phyloP scores from a whole-genome alignment of 73 alveolate species.

The Symbiodinium pilosum region DNA sequence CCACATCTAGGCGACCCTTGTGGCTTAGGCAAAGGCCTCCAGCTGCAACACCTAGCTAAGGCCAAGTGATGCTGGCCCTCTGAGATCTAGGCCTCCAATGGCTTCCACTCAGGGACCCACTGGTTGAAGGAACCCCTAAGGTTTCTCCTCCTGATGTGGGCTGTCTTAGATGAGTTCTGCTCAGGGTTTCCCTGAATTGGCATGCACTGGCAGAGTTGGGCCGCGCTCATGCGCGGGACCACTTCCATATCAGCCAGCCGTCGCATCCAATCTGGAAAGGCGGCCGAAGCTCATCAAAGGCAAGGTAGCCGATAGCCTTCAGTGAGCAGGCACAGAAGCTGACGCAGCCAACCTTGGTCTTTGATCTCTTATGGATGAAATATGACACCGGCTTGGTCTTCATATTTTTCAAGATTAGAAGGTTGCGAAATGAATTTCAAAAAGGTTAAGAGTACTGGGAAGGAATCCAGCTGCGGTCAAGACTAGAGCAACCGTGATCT shows the following conservation, averaged over 20 bases:
- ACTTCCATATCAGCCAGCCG: constrained; percentile 63
- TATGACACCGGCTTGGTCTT: no score
- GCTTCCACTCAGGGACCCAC: no score
- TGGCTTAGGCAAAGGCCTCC: background rate
- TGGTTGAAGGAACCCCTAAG: no score
- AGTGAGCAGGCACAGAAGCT: constrained; percentile 15
- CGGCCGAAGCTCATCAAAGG: constrained; percentile 73
- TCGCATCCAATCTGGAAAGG: constrained; percentile 50
- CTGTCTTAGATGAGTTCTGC: no score
- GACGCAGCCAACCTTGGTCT: constrained; percentile 42
- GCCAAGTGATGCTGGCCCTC: background rate
- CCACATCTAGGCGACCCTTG: background rate
- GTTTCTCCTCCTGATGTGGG: no score
- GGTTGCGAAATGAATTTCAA: no score
- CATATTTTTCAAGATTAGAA: no score
- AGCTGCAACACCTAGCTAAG: background rate
- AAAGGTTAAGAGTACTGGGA: no score
- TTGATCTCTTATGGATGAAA: no score
- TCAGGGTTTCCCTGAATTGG: background rate
- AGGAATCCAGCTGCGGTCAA: no score
- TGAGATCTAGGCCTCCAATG: background rate
- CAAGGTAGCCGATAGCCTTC: constrained; percentile 65
- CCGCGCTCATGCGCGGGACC: background rate
- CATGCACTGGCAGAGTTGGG: background rate
- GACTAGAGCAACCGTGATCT: background rate